Conservation (phyloP, 306 rosid species). For the Heteromeles arbutifolia region DNA sequence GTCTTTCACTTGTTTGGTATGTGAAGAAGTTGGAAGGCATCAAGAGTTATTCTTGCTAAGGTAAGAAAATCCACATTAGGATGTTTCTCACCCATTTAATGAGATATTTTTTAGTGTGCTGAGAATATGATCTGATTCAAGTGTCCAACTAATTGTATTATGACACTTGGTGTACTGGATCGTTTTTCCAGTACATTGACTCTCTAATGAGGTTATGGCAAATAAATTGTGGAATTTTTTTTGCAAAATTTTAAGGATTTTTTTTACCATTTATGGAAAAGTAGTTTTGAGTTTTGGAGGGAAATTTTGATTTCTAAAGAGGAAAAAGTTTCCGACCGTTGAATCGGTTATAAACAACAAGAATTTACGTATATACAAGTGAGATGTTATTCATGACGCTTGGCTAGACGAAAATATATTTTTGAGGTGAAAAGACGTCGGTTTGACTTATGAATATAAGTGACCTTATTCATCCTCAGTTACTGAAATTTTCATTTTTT, state of each 20-base stretch:
- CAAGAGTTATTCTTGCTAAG: neutral
- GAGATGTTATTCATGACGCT: neutral
- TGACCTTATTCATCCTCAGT: no score
- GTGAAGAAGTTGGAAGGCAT: neutral
- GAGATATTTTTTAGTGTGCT: no score
- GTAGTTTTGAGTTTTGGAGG: neutral
- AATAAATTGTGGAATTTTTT: neutral
- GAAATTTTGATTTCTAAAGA: neutral
- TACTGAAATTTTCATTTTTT: no score
- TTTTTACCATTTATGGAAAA: neutral
- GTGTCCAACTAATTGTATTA: no score
- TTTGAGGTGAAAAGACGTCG: no score
- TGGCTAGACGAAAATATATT: neutral
- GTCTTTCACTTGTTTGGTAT: neutral
- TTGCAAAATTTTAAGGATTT: neutral
- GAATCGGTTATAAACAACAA: neutral
- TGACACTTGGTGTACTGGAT: fast-evolving
- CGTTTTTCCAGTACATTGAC: fast-evolving
- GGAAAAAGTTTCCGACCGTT: neutral
- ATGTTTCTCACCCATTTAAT: neutral
- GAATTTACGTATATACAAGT: neutral
- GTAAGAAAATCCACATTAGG: neutral
- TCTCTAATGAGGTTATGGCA: neutral
- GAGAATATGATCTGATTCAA: fast-evolving
- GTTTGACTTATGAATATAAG: no score